Conservation (phyloP, 2,329 filamentous ascomycete genomes). For the Penicillium decumbens region DNA sequence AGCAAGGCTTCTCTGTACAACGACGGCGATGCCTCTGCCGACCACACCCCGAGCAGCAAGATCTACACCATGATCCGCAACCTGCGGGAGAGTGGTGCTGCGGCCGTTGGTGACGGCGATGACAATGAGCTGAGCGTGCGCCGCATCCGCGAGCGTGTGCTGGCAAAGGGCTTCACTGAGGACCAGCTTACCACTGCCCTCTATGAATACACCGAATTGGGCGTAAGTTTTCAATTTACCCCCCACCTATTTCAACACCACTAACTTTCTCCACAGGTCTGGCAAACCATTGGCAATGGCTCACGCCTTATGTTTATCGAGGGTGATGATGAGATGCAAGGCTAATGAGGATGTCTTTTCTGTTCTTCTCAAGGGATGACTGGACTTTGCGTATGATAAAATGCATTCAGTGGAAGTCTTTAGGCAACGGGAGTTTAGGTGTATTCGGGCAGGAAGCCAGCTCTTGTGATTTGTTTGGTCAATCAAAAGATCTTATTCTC, state of each 20-base stretch:
- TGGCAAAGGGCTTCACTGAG: conserved; percentile 94
- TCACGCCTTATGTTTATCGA: conserved; percentile 68
- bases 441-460: conserved; percentile 15
- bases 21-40: conserved; percentile 60
- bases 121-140: conserved; percentile 76
- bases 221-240: conserved; percentile 63
- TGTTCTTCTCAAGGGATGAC: conserved; percentile 6
- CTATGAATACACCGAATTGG: conserved; percentile 80
- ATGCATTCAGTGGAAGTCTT: conserved; percentile 22
- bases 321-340: conserved; percentile 53
- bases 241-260: background rate
- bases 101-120: conserved; percentile 68
- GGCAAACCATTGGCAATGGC: conserved; percentile 70
- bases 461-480: conserved; percentile 13
- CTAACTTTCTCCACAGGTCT: conserved; percentile 57
- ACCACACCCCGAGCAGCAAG: conserved; percentile 75
- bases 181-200: conserved; percentile 84
- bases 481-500: conserved; percentile 17
- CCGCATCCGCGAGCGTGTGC: conserved; percentile 82
- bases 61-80: conserved; percentile 93
- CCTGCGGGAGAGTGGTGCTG: conserved; percentile 78
- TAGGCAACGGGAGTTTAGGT: conserved; percentile 24
- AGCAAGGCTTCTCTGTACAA: conserved; percentile 85
- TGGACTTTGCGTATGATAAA: conserved; percentile 13
- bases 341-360: conserved; percentile 21